Base-by-base conservation (phyloP, 2,329 filamentous ascomycete genomes). In the Diaporthe citriasiana region DNA sequence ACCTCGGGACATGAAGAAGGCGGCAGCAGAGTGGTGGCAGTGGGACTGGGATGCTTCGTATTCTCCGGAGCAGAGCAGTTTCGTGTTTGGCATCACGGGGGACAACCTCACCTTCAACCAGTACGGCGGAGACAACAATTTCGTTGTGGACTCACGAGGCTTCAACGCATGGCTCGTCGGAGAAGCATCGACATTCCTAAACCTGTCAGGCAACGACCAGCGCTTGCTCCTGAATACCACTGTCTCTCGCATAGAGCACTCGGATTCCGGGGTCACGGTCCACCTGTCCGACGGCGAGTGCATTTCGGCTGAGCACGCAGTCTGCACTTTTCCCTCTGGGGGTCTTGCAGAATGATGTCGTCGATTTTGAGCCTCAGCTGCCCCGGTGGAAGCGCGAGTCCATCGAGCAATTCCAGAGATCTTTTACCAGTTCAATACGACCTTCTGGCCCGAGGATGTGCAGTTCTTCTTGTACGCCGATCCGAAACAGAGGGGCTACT, bases 271-370 rank as follows among this genome's bases (percentile, higher is more conserved):
- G 4, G 90, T 93, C 1, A 89, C 83, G 0, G 82, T 93, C 15
- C 80, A 84, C 65, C 88, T 85, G 35, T 81, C 85, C 3, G 87
- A 91, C 72, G 90, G 89, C 2, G 86, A 81, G 71, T 92, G 91
- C 76, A 82, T 92, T 27, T 80, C 85, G 59, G 91, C 91, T 1
- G 87, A 88, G 9, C 91, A 92, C 76, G 92, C 91, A 1, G 88
- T 94, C 75, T 88, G 87, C 77, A 94, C 92, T 0, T 93, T 94
- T 80, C 92, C 90, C 0, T 81, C n/a, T 94, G 0, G 92, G 92
- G 1, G 92, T 94, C 0, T 83, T 94, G 0, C 92, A 94, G 78
- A 89, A 90, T 75, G 85, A 90, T 3, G 86, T 83, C 0, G 87
- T 93, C 0, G 80, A 81, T 0, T 94, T 93, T 79, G 79, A 84